These are phyloP conservation scores for Acer negundo DNA, from an alignment of 345 rosid genomes.

Conservation along the genomic window DNA sequence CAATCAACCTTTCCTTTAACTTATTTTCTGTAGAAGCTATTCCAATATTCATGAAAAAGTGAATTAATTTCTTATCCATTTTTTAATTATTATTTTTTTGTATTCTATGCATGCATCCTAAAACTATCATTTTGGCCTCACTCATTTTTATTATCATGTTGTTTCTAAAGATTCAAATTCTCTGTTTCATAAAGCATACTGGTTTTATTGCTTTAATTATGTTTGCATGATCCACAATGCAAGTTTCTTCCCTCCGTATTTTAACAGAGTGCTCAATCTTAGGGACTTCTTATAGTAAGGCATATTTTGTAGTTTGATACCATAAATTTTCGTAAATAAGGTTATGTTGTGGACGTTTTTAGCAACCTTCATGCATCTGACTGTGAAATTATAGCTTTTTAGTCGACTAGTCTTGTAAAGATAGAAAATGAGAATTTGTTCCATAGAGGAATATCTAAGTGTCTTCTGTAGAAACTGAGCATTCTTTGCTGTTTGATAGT, in stretches of 20 bases:
- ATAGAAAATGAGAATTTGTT: neutral
- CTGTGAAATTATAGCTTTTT: too few species aligned
- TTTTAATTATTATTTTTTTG: neutral
- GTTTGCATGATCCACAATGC: neutral
- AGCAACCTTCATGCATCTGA: neutral
- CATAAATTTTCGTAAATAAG: too few species aligned
- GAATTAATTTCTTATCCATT: too few species aligned
- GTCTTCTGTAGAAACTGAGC: neutral
- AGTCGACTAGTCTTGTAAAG: neutral
- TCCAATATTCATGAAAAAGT: neutral
- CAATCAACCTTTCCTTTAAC: neutral
- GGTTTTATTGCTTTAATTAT: neutral
- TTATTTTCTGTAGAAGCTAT: neutral
- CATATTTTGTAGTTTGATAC: too few species aligned
- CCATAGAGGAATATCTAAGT: neutral
- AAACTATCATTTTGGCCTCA: neutral
- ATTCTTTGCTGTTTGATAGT: neutral
- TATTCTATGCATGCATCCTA: neutral
- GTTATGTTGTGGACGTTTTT: neutral
- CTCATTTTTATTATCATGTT: neutral
- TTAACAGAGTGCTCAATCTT: too few species aligned
- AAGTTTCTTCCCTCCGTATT: neutral
- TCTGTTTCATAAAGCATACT: neutral
- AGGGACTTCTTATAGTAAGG: too few species aligned
- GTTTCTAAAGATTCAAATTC: neutral